These are phyloP conservation scores for Cubamyces sp. DNA, from an alignment of 768 basidiomycete species.

Conservation along the genomic window DNA sequence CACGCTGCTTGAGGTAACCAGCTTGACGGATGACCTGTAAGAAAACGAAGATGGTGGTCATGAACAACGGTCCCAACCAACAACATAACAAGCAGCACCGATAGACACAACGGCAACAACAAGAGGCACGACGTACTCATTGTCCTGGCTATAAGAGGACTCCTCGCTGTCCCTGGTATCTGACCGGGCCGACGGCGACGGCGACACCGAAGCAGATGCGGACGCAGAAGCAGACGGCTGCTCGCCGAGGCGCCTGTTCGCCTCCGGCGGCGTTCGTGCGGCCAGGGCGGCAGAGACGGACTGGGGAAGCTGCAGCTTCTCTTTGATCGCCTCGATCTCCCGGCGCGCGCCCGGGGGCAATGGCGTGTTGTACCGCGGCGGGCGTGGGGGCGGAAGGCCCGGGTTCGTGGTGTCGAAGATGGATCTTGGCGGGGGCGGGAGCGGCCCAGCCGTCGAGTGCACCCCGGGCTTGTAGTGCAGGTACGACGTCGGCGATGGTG, in stretches of 20 bases:
- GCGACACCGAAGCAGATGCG: not conserved
- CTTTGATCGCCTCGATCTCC: conserved; percentile 61
- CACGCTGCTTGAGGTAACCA: conserved; percentile 21
- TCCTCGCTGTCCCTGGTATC: conserved; percentile 16
- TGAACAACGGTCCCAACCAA: not conserved
- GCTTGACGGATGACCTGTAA: conserved; percentile 22
- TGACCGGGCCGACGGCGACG: not conserved
- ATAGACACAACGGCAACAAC: not conserved
- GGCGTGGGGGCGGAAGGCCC: conserved; percentile 64
- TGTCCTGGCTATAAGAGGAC: conserved; percentile 18
- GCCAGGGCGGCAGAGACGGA: conserved; percentile 45
- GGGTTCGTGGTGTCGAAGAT: conserved; percentile 50
- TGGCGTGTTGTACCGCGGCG: conserved; percentile 45
- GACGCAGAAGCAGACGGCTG: not conserved
- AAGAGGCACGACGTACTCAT: conserved; percentile 30
- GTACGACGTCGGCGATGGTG: conserved; percentile 36
- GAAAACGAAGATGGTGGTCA: not conserved
- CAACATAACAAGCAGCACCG: not conserved
- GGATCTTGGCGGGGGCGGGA: conserved; percentile 70
- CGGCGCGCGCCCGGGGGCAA: conserved; percentile 35
- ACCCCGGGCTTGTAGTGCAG: conserved; percentile 67
- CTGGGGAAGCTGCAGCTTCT: conserved; percentile 60
- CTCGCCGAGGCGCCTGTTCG: conserved; percentile 16
- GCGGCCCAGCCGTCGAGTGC: conserved; percentile 73
- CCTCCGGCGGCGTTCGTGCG: conserved; percentile 33